Conservation (phyloP, 2,329 filamentous ascomycete species). For the Paraconiothyrium brasiliense region DNA sequence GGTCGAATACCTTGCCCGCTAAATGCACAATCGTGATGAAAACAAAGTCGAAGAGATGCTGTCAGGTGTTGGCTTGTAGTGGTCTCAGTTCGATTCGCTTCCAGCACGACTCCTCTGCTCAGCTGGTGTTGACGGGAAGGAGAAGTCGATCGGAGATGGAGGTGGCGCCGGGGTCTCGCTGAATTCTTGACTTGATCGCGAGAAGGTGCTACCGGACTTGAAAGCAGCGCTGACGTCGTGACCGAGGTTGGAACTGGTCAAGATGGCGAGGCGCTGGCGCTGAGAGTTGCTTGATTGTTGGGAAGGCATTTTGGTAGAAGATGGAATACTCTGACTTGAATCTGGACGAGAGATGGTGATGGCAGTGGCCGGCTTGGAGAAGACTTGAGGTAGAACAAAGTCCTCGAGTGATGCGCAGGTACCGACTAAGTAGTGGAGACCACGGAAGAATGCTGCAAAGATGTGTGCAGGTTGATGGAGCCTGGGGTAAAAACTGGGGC, state of each 20-base stretch:
- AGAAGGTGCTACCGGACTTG: constrained; percentile 43
- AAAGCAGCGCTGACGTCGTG: constrained; percentile 53
- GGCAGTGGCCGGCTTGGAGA: constrained; percentile 1
- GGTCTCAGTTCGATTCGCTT: constrained; percentile 34
- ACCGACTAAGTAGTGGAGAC: constrained; percentile 7
- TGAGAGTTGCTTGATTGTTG: constrained; percentile 39
- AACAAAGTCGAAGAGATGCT: constrained; percentile 18
- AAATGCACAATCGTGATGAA: constrained; percentile 42
- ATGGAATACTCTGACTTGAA: not conserved
- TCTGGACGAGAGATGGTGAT: constrained; percentile 1
- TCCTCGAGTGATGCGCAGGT: not conserved
- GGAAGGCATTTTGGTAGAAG: constrained; percentile 38
- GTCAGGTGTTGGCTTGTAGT: constrained; percentile 1
- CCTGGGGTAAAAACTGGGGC: constrained; percentile 23
- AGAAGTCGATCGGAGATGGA: constrained; percentile 53
- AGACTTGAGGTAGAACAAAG: constrained; percentile 2
- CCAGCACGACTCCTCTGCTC: constrained; percentile 34
- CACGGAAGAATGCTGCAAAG: constrained; percentile 14
- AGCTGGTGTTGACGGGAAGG: constrained; percentile 46
- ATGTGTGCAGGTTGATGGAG: constrained; percentile 15
- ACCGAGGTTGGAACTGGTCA: constrained; percentile 52
- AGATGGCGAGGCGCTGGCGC: constrained; percentile 53
- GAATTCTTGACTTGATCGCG: constrained; percentile 38
- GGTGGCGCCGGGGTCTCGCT: constrained; percentile 53
- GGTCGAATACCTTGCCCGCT: constrained; percentile 29